Evolutionary conservation across 768 basidiomycete genomes (phyloP).

Genomic region (Kockovaella imperatae): DNA sequence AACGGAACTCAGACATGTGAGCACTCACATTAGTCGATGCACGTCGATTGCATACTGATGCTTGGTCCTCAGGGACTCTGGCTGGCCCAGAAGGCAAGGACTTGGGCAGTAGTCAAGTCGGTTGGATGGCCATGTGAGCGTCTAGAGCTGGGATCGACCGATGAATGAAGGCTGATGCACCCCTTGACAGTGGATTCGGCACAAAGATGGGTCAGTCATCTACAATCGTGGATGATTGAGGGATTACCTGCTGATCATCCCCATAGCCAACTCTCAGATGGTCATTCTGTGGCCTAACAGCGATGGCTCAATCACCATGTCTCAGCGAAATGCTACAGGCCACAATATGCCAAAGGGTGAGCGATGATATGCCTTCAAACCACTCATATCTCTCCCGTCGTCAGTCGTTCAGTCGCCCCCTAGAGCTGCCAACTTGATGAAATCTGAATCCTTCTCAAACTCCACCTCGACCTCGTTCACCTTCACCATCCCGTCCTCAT

Average conservation of each 20-base stretch:
- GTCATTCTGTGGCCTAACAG: slow-evolving; percentile 66
- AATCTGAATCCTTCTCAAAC: slow-evolving; percentile 41
- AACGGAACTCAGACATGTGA: background rate
- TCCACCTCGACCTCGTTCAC: slow-evolving; percentile 22
- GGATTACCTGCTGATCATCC: background rate
- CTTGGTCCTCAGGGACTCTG: slow-evolving; percentile 28
- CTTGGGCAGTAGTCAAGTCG: slow-evolving; percentile 11
- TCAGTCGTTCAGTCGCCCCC: slow-evolving; percentile 47
- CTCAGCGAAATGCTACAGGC: slow-evolving; percentile 54
- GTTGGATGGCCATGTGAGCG: slow-evolving; percentile 35
- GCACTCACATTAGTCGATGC: background rate
- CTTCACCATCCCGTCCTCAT: slow-evolving; percentile 27
- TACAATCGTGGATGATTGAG: background rate
- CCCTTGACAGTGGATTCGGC: slow-evolving; percentile 21
- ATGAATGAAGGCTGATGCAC: slow-evolving; percentile 1
- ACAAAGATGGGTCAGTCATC: slow-evolving; percentile 19
- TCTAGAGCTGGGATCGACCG: background rate
- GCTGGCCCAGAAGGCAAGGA: slow-evolving; percentile 8
- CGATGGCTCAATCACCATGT: slow-evolving; percentile 58
- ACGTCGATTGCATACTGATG: background rate
- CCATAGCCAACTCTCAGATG: slow-evolving; percentile 48
- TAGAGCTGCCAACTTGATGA: slow-evolving; percentile 53
- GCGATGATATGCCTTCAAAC: slow-evolving; percentile 46
- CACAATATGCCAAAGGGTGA: slow-evolving; percentile 57
- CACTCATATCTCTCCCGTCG: background rate